Conservation (phyloP, 1,284 basidiomycete genomes). For the Xerocomus minutiporus region DNA sequence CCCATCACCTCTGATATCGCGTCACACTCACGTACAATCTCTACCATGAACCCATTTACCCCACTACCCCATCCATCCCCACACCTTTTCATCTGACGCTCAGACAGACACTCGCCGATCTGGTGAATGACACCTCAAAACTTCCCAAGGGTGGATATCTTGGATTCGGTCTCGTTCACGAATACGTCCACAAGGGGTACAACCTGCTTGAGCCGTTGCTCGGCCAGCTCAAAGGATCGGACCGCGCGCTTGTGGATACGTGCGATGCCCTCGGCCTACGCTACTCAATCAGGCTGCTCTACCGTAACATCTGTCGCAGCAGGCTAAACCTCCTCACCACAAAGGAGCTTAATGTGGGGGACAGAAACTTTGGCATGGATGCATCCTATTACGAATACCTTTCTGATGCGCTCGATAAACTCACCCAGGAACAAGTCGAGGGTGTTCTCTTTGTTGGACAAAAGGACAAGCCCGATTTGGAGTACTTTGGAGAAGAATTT, state of each 20-base stretch:
- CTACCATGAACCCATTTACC: constrained; percentile 16
- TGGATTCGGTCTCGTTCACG: constrained; percentile 9
- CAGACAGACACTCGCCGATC: constrained; percentile 25
- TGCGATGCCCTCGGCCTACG: constrained; percentile 3
- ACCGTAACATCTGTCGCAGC: neutral
- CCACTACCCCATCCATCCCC: constrained; percentile 1
- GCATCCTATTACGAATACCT: neutral
- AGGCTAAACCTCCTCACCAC: constrained; percentile 10
- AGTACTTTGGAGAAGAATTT: neutral
- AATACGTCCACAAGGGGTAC: constrained; percentile 4
- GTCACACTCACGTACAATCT: constrained; percentile 43
- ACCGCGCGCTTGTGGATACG: constrained; percentile 36
- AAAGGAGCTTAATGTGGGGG: constrained; percentile 9
- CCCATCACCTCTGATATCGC: constrained; percentile 35
- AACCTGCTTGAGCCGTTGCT: neutral
- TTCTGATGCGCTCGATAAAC: neutral
- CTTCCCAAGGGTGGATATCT: constrained; percentile 7
- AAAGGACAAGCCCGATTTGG: neutral
- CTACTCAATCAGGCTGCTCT: constrained; percentile 1
- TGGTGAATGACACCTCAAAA: constrained; percentile 32
- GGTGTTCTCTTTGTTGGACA: neutral
- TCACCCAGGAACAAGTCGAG: constrained; percentile 19
- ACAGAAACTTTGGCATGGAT: no score
- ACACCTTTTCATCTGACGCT: neutral
- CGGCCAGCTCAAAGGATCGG: constrained; percentile 22